These are phyloP conservation scores for Yarrowia sp. DNA, from an alignment of 805 yeast genomes.

Conservation along the genomic window DNA sequence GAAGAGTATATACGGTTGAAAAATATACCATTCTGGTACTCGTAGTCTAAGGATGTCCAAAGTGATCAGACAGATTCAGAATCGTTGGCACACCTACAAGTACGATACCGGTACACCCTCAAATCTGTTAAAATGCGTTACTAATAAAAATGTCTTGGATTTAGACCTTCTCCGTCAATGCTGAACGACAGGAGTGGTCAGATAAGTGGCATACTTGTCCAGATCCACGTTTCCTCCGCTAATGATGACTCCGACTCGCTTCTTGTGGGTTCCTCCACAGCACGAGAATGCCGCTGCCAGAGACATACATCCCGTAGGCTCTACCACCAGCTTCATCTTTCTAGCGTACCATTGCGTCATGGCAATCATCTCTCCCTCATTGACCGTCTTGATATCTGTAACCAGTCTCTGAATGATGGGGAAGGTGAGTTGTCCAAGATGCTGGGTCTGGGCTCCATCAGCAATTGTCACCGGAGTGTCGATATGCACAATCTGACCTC, in stretches of 20 bases:
- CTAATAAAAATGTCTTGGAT: background rate
- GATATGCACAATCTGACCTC: slow-evolving; percentile 29
- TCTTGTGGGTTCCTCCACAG: slow-evolving; percentile 20
- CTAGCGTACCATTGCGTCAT: slow-evolving; percentile 31
- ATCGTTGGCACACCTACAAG: too few species aligned
- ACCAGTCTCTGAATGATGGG: slow-evolving; percentile 29
- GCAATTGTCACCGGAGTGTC: slow-evolving; percentile 31
- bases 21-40: too few species aligned
- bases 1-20: too few species aligned
- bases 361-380: slow-evolving; percentile 29
- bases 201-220: slow-evolving; percentile 20
- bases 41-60: too few species aligned
- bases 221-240: slow-evolving; percentile 28
- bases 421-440: slow-evolving; percentile 30
- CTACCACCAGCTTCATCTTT: slow-evolving; percentile 32
- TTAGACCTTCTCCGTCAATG: background rate
- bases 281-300: slow-evolving; percentile 30
- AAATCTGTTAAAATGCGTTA: background rate
- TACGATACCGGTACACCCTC: too few species aligned
- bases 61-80: too few species aligned
- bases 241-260: slow-evolving; percentile 25
- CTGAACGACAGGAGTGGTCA: slow-evolving; percentile 4
- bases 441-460: slow-evolving; percentile 33
- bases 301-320: slow-evolving; percentile 31
- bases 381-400: slow-evolving; percentile 30